Conservation (phyloP, 345 rosid genomes). For the Excoecaria agallocha region DNA sequence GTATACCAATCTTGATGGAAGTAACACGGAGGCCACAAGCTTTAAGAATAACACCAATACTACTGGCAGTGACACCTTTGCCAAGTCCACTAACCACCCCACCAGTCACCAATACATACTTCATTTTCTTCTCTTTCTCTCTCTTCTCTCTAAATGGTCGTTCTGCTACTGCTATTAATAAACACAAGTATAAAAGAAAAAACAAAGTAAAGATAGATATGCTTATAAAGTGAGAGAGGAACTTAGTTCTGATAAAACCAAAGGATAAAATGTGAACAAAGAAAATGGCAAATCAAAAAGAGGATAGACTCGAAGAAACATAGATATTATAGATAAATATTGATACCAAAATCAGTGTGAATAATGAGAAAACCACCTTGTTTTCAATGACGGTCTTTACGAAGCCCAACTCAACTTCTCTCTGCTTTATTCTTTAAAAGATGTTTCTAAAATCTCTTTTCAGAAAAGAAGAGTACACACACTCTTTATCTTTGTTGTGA, state of each 20-base stretch:
- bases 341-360: background rate
- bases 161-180: background rate
- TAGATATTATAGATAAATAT: background rate
- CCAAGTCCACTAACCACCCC: conserved; percentile 39
- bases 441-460: background rate
- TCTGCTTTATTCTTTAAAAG: background rate
- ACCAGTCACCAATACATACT: conserved; percentile 34
- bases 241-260: conserved; percentile 11
- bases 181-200: background rate
- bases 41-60: conserved; percentile 32
- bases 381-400: conserved; percentile 14
- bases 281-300: background rate
- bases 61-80: conserved; percentile 35
- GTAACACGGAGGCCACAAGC: conserved; percentile 34
- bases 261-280: background rate
- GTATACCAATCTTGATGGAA: conserved; percentile 30
- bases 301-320: background rate
- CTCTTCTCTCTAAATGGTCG: background rate
- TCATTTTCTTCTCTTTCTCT: conserved; percentile 8
- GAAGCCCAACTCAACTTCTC: conserved; percentile 43
- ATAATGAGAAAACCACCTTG: conserved; percentile 20
- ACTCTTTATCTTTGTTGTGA: too few relatives aligned
- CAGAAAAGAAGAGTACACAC: background rate
- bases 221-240: background rate
- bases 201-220: background rate